Percentiles rank a stretch among this genome's conserved stretches.
Conservation (phyloP, 1,139 yeast species). For the Sugiyamaella sp. region DNA sequence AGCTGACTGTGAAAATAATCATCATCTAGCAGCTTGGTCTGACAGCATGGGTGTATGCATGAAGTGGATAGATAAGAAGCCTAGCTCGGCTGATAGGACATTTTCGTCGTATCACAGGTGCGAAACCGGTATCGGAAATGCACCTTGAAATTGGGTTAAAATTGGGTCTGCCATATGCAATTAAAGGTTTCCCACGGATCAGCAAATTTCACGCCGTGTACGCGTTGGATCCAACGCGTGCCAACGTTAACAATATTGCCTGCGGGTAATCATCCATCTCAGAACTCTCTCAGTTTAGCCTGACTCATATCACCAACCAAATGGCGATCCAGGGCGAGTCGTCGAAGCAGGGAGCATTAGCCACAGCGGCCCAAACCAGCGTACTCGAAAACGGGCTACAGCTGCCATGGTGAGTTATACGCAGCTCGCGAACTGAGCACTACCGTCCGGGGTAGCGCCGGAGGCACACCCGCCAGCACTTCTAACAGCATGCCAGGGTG, state of each 20-base stretch:
- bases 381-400: slow-evolving; percentile 27
- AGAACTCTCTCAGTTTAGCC: too few relatives aligned
- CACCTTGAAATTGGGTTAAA: neutral
- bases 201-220: neutral
- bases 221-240: neutral
- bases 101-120: slow-evolving; percentile 2
- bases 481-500: slow-evolving; percentile 55
- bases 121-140: neutral
- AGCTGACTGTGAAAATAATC: neutral
- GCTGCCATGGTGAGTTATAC: slow-evolving; percentile 33
- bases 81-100: slow-evolving; percentile 9
- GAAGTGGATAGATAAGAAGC: slow-evolving; percentile 9
- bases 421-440: neutral
- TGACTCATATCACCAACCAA: too few relatives aligned
- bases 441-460: neutral
- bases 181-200: slow-evolving; percentile 4
- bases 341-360: slow-evolving; percentile 23
- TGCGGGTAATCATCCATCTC: too few relatives aligned
- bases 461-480: neutral
- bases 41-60: slow-evolving; percentile 4
- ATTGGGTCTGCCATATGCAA: slow-evolving; percentile 1
- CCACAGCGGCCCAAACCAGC: slow-evolving; percentile 10
- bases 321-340: slow-evolving; percentile 23
- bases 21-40: neutral
- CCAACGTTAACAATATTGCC: neutral